phyloP scores from a whole-genome alignment of 2,329 filamentous ascomycete genomes.

The Fusarium veterinarium region DNA sequence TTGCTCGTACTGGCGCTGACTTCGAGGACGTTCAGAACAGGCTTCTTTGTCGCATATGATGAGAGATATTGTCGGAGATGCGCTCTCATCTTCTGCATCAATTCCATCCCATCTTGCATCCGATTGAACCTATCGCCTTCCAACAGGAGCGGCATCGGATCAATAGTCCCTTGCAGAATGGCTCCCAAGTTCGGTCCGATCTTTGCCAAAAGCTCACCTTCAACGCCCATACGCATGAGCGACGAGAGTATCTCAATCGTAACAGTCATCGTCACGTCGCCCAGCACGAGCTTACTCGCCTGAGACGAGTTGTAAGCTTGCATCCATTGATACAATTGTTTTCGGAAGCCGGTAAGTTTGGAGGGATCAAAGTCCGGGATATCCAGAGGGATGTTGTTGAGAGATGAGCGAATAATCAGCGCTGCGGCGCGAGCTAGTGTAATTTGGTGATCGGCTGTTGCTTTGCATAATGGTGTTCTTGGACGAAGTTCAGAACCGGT shows the following conservation, averaged over 20 bases:
- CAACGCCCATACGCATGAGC: neutral
- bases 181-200: conserved; percentile 17
- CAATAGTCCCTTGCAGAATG: neutral
- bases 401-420: conserved; percentile 16
- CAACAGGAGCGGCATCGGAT: neutral
- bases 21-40: conserved; percentile 3
- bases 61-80: conserved; percentile 15
- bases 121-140: neutral
- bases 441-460: conserved; percentile 7
- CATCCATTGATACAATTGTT: conserved; percentile 14
- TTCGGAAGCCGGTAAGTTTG: neutral
- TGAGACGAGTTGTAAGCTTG: neutral
- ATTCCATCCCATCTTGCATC: neutral
- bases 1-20: conserved; percentile 2
- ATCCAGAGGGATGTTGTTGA: conserved; percentile 18
- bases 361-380: conserved; percentile 4
- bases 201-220: conserved; percentile 12
- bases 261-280: conserved; percentile 12
- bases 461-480: neutral
- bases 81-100: neutral
- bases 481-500: neutral
- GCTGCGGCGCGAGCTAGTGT: conserved; percentile 18
- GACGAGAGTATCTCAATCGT: conserved; percentile 28
- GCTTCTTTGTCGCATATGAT: conserved; percentile 1
- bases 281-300: neutral